A percentile compares a stretch with the other conserved stretches of the same genome.
Evolutionary conservation across 768 basidiomycete species (phyloP).

Genomic region (Cyclocybe cylindracea): DNA sequence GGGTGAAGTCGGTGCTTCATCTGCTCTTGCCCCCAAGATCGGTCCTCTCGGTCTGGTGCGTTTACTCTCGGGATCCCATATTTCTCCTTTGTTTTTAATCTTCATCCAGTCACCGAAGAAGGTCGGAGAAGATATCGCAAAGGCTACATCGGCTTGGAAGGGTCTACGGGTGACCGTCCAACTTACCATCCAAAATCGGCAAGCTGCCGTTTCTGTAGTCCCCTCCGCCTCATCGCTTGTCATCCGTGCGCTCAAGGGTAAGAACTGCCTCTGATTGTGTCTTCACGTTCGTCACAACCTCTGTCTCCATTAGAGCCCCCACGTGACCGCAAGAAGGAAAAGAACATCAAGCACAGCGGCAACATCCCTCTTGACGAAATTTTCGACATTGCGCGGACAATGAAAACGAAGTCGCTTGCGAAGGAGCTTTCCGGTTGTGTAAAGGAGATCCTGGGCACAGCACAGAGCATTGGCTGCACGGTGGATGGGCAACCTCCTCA

Average conservation of each 20-base stretch:
- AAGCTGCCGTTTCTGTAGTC: constrained; percentile 95
- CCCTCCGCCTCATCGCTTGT: constrained; percentile 97
- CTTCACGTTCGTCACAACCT: constrained; percentile 1
- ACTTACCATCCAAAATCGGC: constrained; percentile 99
- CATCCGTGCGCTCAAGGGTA: constrained; percentile 97
- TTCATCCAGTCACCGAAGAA: constrained; percentile 91
- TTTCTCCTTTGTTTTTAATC: constrained; percentile 2
- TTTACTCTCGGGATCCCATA: constrained; percentile 6
- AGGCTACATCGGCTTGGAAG: constrained; percentile 98
- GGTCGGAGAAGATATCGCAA: constrained; percentile 99
- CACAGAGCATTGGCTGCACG: constrained; percentile 96
- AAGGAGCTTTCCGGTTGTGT: constrained; percentile 87
- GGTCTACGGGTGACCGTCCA: constrained; percentile 99
- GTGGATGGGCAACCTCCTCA: constrained; percentile 92
- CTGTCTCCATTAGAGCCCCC: constrained; percentile 74
- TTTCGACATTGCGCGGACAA: constrained; percentile 92
- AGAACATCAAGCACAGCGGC: constrained; percentile 99
- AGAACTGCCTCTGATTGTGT: neutral
- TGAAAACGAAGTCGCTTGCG: constrained; percentile 92
- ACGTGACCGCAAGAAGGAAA: constrained; percentile 99
- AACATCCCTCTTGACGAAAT: constrained; percentile 95
- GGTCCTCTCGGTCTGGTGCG: constrained; percentile 99
- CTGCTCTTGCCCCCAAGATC: constrained; percentile 98
- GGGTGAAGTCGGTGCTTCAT: constrained; percentile 99
- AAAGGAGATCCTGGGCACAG: constrained; percentile 98